Evolutionary conservation across 2,329 filamentous ascomycete genomes (phyloP).

Genomic region (Talaromyces pinophilus): DNA sequence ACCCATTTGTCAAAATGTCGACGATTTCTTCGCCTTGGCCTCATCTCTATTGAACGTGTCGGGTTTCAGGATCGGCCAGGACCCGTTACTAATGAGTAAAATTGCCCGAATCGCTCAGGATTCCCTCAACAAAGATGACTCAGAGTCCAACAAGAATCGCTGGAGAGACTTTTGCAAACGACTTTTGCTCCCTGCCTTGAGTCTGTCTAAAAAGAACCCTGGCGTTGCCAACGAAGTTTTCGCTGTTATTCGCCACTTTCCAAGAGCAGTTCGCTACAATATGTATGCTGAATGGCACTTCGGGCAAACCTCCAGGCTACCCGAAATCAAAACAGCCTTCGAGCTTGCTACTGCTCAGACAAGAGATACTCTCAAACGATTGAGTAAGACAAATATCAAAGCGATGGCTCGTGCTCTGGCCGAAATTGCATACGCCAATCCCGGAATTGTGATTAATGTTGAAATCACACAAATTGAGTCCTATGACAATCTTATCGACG

Average conservation of each 20-base stretch:
- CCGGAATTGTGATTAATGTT: conserved; percentile 86
- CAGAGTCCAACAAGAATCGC: conserved; percentile 68
- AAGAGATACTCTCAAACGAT: conserved; percentile 79
- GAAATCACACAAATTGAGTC: conserved; percentile 88
- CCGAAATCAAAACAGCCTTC: conserved; percentile 78
- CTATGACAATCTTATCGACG: conserved; percentile 92
- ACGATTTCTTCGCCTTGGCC: conserved; percentile 87
- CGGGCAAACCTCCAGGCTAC: conserved; percentile 72
- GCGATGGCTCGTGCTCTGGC: conserved; percentile 85
- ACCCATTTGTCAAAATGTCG: conserved; percentile 83
- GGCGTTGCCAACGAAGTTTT: conserved; percentile 84
- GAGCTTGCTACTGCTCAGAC: conserved; percentile 76
- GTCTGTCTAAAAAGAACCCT: conserved; percentile 80
- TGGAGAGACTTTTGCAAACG: conserved; percentile 86
- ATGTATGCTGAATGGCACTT: conserved; percentile 94
- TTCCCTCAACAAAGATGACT: conserved; percentile 70
- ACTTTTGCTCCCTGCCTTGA: conserved; percentile 83
- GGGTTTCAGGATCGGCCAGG: conserved; percentile 85
- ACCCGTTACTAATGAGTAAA: conserved; percentile 75
- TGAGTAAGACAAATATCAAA: conserved; percentile 82
- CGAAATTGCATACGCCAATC: conserved; percentile 88
- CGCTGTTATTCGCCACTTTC: conserved; percentile 75
- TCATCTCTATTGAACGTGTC: conserved; percentile 80
- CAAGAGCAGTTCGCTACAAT: conserved; percentile 73
- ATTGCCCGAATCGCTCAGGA: conserved; percentile 80